Evolutionary conservation across 352 stramenopile genomes (phyloP).

Genomic region (Pythium plurisporium): DNA sequence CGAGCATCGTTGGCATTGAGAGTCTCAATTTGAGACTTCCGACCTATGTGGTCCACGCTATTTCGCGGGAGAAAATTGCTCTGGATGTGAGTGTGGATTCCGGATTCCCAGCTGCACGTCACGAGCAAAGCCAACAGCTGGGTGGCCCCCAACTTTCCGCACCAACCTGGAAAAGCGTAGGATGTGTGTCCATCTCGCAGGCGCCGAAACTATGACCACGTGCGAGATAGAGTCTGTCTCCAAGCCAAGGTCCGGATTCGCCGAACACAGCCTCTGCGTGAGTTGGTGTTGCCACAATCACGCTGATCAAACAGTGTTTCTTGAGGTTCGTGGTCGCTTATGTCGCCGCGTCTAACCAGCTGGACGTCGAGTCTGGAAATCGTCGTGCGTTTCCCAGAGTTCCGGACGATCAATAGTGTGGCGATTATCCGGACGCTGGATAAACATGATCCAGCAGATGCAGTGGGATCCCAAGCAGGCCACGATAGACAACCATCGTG

Average conservation of each 20-base stretch:
- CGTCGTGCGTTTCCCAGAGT: background rate
- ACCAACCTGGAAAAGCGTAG: no score
- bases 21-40: background rate
- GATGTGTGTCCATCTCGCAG: no score
- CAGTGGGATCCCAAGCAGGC: no score
- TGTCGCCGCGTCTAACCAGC: background rate
- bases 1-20: background rate
- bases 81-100: background rate
- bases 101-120: conserved; percentile 2
- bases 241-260: conserved; percentile 12
- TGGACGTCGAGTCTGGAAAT: background rate
- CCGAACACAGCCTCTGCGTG: conserved; percentile 11
- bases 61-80: background rate
- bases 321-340: background rate
- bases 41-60: conserved; percentile 6
- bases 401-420: no score
- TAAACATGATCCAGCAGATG: conserved; percentile 4
- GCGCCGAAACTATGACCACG: no score
- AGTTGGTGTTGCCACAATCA: background rate
- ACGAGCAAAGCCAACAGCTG: conserved; percentile 6
- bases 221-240: background rate
- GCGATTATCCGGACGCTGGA: background rate
- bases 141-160: no score
- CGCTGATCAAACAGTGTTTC: background rate
- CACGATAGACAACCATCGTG: no score